Base-by-base conservation (phyloP, 2,329 filamentous ascomycete genomes). In the Hymenoscyphus albidus region DNA sequence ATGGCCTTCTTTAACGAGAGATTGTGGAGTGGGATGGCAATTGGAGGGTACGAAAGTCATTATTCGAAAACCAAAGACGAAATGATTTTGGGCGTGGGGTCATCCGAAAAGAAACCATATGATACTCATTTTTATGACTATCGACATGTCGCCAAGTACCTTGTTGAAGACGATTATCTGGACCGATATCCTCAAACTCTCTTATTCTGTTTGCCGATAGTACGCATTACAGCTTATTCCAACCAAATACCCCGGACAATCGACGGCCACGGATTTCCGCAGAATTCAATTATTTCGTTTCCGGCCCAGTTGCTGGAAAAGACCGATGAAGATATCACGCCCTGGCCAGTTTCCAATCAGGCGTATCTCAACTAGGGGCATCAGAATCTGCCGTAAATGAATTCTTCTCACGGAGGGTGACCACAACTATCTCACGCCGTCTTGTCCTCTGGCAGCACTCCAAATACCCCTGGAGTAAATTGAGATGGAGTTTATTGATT, bases 1-100 rank as follows among this genome's bases (percentile, higher is more conserved):
- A n/a, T 99, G 94, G 93, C 81, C 85, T 12, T 85, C 86, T 60
- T 78, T 98, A 73, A 83, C 78, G 64, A 82, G 84, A 40, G 80
- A 85, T 69, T 87, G 91, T 73, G 87, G 87, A 2, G 89, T 98
- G 1, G 93, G 93, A 0, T 99, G 95, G 95, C 86, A 93, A 73
- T 79, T 91, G 71, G 88, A 91, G 51, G 88, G 85, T 4, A 82
- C 84, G 55, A 89, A 80, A 72, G 88, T 97, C 39, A 81, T 93
- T n/a, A 94, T 98, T 74, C 85, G 90, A 69, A 85, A 83, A 73
- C 79, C 80, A 6, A 85, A 84, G 71, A 71, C 70, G 38, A 79
- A 78, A 68, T 79, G 71, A 77, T 42, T 14, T 35, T 58, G 5
- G 5, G 31, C 4, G 35, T 38, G 51, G 51, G 31, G 7, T 7